These are phyloP conservation scores for Linum lewisii DNA, from an alignment of 345 rosid species.

Conservation along the genomic window DNA sequence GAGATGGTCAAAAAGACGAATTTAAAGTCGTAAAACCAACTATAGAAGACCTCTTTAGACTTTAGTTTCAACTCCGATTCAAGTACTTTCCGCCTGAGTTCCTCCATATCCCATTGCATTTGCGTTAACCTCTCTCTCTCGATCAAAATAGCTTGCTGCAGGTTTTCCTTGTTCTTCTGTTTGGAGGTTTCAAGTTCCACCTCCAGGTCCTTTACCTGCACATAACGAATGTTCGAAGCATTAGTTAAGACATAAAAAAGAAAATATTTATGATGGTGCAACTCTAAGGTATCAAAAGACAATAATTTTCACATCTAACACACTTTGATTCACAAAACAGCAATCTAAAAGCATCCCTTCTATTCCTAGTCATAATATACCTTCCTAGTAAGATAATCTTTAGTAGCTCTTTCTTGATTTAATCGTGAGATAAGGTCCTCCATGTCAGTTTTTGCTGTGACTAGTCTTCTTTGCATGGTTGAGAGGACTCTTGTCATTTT, in stretches of 20 bases:
- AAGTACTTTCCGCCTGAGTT: conserved; percentile 65
- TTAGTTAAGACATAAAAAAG: conserved; percentile 6
- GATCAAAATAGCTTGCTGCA: conserved; percentile 74
- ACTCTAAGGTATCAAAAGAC: neutral
- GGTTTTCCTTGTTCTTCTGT: conserved; percentile 79
- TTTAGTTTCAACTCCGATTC: conserved; percentile 89
- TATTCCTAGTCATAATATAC: conserved; percentile 26
- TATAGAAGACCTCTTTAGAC: conserved; percentile 45
- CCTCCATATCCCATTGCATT: conserved; percentile 99
- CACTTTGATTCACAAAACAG: no score
- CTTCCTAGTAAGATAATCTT: conserved; percentile 79
- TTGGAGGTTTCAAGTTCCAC: conserved; percentile 83
- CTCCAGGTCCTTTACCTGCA: conserved; percentile 87
- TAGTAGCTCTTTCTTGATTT: conserved; percentile 83
- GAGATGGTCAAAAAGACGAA: neutral
- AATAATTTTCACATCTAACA: no score
- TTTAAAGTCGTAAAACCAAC: conserved; percentile 1
- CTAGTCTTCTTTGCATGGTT: conserved; percentile 66
- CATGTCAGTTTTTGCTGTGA: conserved; percentile 87
- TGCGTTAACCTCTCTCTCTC: conserved; percentile 87
- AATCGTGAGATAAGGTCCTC: conserved; percentile 90
- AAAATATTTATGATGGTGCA: neutral
- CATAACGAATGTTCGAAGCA: conserved; percentile 15
- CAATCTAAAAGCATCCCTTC: conserved; percentile 9
- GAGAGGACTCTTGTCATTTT: conserved; percentile 70